Evolutionary conservation across 164 flowering plant species (phyloP).

Genomic region (Magnolia kwangsiensis): DNA sequence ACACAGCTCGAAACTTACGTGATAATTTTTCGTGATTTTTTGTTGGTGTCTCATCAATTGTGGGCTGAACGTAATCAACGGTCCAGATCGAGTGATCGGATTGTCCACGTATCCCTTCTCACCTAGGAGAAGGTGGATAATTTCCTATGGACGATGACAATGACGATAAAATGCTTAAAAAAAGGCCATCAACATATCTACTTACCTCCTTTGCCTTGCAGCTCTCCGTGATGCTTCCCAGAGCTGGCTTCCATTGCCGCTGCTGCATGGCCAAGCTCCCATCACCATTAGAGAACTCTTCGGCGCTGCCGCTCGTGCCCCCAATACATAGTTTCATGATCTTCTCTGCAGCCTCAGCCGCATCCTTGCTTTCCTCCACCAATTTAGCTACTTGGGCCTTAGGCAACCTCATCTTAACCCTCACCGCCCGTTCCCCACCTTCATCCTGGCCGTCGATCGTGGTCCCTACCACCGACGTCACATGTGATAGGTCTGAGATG

Average conservation of each 20-base stretch:
- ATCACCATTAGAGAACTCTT: background rate
- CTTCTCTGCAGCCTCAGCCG: slow-evolving; percentile 64
- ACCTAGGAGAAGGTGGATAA: background rate
- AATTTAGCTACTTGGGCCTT: slow-evolving; percentile 60
- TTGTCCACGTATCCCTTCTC: too few relatives aligned
- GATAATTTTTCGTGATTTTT: too few relatives aligned
- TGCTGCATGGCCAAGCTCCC: background rate
- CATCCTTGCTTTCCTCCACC: slow-evolving; percentile 54
- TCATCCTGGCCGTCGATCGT: background rate
- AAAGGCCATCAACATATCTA: background rate
- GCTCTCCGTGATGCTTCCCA: slow-evolving; percentile 17
- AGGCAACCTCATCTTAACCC: slow-evolving; percentile 16
- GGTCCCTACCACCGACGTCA: slow-evolving; percentile 1
- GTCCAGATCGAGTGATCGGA: background rate
- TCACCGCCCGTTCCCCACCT: slow-evolving; percentile 6
- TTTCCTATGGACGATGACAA: background rate
- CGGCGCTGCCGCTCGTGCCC: background rate
- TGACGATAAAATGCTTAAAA: background rate
- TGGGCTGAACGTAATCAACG: background rate
- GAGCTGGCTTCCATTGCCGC: slow-evolving; percentile 13
- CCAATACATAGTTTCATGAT: slow-evolving; percentile 47
- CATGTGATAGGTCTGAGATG: slow-evolving; percentile 32
- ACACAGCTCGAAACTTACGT: too few relatives aligned
- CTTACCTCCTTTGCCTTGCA: slow-evolving; percentile 6
- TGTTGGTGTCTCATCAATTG: too few relatives aligned